Evolutionary conservation across 129 eudicot genomes (phyloP), one percentile per base, ranked within the genome.

Genomic region (Helianthus tuberosus): DNA sequence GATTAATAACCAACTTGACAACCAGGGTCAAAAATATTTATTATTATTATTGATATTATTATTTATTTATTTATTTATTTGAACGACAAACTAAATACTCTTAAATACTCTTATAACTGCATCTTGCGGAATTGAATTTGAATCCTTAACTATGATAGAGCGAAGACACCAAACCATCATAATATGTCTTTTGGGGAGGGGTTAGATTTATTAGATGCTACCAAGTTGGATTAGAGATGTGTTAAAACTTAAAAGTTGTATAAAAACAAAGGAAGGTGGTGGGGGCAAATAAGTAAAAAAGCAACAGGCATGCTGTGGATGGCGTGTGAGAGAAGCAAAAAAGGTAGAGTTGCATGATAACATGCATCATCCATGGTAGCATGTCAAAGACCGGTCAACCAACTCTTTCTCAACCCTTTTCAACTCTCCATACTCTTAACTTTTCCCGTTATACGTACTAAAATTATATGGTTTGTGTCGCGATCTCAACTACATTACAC

Each of bases 341-440:
- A 71, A 71, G 47, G 55, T 55, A 52, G 47, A 62, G 75, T 47
- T 49, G 64, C 81, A 77, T 77, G 70, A 77, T 77, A 68, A 47
- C 72, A 64, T 64, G 72, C 72, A 64, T 75, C 75, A 68, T 77
- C 76, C 43, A 35, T 77, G 49, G 47, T 50, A 62, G 55, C 73
- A 55, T 57, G 83, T 79, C 75, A 79, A 79, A 79, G 79, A 73
- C 79, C 35, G 49, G 83, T 79, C 75, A 79, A 79, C 83, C 11
- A 79, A 52, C 44, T n/a, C 38, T 49, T 55, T 49, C 8, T 63
- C 83, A 79, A 79, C 79, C 14, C 79, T 79, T 79, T 48, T 62
- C 58, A 39, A 63, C 71, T 71, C 49, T 49, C 64, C 27, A 20
- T 44, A 52, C 50, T 53, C 81, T 67, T 59, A 23, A 25, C 58